These are phyloP conservation scores for Chrysoporthe cubensis DNA, from an alignment of 2,329 filamentous ascomycete species.

Conservation along the genomic window DNA sequence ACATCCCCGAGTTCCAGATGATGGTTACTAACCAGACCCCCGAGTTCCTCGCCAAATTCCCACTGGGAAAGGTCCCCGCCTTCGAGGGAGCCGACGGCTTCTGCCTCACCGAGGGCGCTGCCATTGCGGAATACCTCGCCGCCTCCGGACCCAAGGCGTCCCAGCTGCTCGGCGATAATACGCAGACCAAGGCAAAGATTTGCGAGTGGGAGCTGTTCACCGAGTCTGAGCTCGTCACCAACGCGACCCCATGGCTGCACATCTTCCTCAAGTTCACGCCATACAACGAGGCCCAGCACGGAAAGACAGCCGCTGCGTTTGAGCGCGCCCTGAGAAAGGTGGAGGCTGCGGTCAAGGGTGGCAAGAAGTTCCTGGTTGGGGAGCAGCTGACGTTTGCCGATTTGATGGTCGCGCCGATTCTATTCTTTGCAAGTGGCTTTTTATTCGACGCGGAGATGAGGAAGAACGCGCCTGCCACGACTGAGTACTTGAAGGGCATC, in stretches of 20 bases:
- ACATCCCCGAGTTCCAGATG: slow-evolving; percentile 45
- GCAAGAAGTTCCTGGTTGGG: slow-evolving; percentile 44
- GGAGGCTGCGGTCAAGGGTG: slow-evolving; percentile 38
- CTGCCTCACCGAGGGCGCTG: slow-evolving; percentile 48
- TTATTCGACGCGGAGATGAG: slow-evolving; percentile 42
- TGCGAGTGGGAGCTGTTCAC: slow-evolving; percentile 51
- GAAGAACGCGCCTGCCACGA: slow-evolving; percentile 38
- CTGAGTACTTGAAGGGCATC: slow-evolving; percentile 40
- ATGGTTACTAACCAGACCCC: slow-evolving; percentile 47
- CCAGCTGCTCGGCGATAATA: slow-evolving; percentile 49
- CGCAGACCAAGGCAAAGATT: slow-evolving; percentile 46
- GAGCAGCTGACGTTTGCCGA: slow-evolving; percentile 44
- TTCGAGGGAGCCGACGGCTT: slow-evolving; percentile 53
- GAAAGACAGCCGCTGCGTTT: slow-evolving; percentile 26
- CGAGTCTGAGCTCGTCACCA: slow-evolving; percentile 40
- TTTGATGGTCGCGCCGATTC: slow-evolving; percentile 38
- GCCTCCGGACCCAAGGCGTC: slow-evolving; percentile 46
- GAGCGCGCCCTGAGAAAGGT: slow-evolving; percentile 38
- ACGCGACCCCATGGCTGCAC: slow-evolving; percentile 31
- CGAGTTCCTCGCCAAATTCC: slow-evolving; percentile 54
- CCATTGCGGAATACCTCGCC: slow-evolving; percentile 53
- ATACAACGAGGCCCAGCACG: slow-evolving; percentile 35
- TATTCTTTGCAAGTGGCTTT: slow-evolving; percentile 35
- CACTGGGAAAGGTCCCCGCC: slow-evolving; percentile 54
- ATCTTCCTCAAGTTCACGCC: slow-evolving; percentile 38